Percentiles rank a stretch among this genome's conserved stretches.
Evolutionary conservation across 1,139 yeast species (phyloP).

Genomic region (Kazachstania sp.): DNA sequence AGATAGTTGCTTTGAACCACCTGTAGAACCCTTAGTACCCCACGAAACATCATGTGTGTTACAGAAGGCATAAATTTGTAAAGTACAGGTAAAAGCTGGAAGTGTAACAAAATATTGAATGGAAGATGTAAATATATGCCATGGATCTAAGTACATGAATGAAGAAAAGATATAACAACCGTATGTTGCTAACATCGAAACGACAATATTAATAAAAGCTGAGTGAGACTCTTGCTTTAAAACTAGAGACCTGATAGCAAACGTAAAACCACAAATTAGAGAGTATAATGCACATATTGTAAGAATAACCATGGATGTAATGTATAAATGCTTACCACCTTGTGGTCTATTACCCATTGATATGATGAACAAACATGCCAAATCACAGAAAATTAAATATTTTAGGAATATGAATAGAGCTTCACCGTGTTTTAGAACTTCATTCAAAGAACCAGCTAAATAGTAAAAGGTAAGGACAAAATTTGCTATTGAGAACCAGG

Average conservation of each 20-base stretch:
- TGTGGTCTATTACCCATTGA: slow-evolving; percentile 96
- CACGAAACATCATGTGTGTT: slow-evolving; percentile 76
- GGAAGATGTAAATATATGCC: slow-evolving; percentile 86
- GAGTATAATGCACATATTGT: slow-evolving; percentile 79
- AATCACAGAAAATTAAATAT: slow-evolving; percentile 68
- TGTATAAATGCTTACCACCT: slow-evolving; percentile 69
- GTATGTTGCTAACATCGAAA: slow-evolving; percentile 83
- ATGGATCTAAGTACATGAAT: slow-evolving; percentile 77
- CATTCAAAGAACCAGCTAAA: slow-evolving; percentile 73
- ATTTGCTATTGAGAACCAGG: slow-evolving; percentile 85
- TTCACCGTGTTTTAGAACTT: slow-evolving; percentile 58
- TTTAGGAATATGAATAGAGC: slow-evolving; percentile 77
- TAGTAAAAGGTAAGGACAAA: slow-evolving; percentile 87
- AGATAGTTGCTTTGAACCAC: slow-evolving; percentile 57
- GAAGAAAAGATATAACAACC: slow-evolving; percentile 80
- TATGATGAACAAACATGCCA: slow-evolving; percentile 78
- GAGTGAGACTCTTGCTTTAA: slow-evolving; percentile 35
- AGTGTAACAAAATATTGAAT: slow-evolving; percentile 76
- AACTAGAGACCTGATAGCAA: slow-evolving; percentile 52
- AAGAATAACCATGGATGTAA: slow-evolving; percentile 59
- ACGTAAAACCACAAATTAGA: slow-evolving; percentile 70
- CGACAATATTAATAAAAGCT: slow-evolving; percentile 68
- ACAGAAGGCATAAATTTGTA: slow-evolving; percentile 89
- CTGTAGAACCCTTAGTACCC: slow-evolving; percentile 94
- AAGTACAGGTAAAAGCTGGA: slow-evolving; percentile 86